These are phyloP conservation scores for Lachnellula suecica DNA, from an alignment of 2,329 filamentous ascomycete genomes.

Conservation along the genomic window DNA sequence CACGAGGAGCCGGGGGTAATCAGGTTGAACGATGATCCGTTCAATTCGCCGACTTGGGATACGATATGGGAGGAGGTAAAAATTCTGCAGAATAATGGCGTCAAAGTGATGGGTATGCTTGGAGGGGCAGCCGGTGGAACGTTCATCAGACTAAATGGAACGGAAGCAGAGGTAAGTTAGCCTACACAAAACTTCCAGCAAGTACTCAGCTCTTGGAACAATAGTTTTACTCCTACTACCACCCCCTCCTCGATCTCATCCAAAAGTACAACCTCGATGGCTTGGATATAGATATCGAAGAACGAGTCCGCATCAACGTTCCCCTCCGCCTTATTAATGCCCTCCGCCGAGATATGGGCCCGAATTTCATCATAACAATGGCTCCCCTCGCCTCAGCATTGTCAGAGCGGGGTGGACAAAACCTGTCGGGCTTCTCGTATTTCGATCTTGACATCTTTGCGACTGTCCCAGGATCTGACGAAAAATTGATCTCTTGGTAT, in stretches of 20 bases:
- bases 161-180: conserved; percentile 34
- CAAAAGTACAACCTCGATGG: conserved; percentile 58
- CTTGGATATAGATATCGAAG: conserved; percentile 76
- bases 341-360: conserved; percentile 65
- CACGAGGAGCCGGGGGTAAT: conserved; percentile 73
- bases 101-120: conserved; percentile 23
- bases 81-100: conserved; percentile 13
- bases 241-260: conserved; percentile 5
- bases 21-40: conserved; percentile 33
- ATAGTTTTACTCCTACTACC: conserved; percentile 37
- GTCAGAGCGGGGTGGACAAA: conserved; percentile 52
- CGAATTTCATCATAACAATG: conserved; percentile 71
- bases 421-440: conserved; percentile 81
- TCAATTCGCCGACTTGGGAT: conserved; percentile 13
- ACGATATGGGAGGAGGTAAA: conserved; percentile 21
- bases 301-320: conserved; percentile 65
- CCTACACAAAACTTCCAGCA: background rate
- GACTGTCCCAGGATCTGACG: conserved; percentile 22
- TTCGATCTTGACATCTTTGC: conserved; percentile 58
- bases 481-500: conserved; percentile 68
- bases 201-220: conserved; percentile 16
- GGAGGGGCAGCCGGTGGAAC: conserved; percentile 24
- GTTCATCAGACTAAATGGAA: conserved; percentile 60
- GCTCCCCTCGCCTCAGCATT: conserved; percentile 78
- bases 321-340: conserved; percentile 65